Percentiles rank a stretch among this genome's conserved stretches.
phyloP scores from a whole-genome alignment of 2,329 filamentous ascomycete species.

The Falciphora oryzae region DNA sequence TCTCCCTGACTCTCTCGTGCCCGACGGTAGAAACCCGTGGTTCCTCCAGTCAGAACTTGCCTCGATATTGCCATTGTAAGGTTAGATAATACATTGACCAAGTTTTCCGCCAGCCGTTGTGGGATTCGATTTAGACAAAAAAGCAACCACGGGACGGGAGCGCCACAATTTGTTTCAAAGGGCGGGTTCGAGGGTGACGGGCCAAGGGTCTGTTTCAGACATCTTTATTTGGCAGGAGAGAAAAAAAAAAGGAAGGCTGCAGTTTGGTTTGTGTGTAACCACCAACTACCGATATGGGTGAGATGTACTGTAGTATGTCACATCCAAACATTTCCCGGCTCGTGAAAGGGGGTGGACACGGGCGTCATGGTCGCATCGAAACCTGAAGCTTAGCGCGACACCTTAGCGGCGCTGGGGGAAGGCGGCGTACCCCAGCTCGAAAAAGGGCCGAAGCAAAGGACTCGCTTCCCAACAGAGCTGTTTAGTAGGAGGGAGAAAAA shows the following conservation, averaged over 20 bases:
- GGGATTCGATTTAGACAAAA: background rate
- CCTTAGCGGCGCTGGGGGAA: background rate
- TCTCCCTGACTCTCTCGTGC: background rate
- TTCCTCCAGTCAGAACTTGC: background rate
- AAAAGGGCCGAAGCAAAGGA: background rate
- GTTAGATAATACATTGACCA: background rate
- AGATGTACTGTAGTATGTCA: background rate
- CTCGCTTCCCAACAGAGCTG: too few relatives aligned
- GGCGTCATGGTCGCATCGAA: background rate
- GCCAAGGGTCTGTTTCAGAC: background rate
- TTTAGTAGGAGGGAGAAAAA: too few relatives aligned
- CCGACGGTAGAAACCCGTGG: background rate
- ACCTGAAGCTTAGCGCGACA: background rate
- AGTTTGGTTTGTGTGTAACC: background rate
- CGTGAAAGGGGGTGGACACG: background rate
- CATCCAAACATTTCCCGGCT: background rate
- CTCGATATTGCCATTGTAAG: background rate
- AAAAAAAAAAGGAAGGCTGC: background rate
- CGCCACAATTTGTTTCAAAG: background rate
- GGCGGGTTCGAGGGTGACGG: background rate
- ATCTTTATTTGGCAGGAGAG: background rate
- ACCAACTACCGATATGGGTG: background rate
- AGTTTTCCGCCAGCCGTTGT: background rate
- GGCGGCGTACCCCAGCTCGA: background rate
- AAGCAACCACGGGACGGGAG: background rate